A percentile compares a stretch with the other conserved stretches of the same genome.
Evolutionary conservation across 345 rosid genomes (phyloP).

Genomic region (Ceriops zippeliana): DNA sequence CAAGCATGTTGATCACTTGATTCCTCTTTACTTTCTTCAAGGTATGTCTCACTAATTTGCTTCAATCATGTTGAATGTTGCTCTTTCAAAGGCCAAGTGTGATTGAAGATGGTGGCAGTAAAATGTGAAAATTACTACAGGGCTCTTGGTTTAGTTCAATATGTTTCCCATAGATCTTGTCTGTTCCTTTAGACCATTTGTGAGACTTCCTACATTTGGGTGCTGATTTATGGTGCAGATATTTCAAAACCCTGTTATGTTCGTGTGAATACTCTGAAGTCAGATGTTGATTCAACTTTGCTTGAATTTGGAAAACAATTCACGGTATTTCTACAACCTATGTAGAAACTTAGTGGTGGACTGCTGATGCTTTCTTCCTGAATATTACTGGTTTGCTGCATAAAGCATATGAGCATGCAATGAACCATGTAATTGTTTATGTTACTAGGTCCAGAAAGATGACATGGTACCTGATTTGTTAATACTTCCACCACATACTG

Average conservation of each 20-base stretch:
- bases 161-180: neutral
- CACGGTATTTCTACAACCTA: conserved; percentile 40
- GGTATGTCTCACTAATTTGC: conserved; percentile 36
- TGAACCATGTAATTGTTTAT: neutral
- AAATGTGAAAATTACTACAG: neutral
- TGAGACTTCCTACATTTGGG: conserved; percentile 1
- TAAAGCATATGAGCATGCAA: neutral
- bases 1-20: conserved; percentile 52
- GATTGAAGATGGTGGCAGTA: neutral
- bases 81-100: neutral
- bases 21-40: conserved; percentile 41
- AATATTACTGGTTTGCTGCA: neutral
- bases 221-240: conserved; percentile 43
- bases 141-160: neutral
- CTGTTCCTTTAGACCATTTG: neutral
- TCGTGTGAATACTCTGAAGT: conserved; percentile 81
- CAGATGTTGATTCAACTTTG: conserved; percentile 61
- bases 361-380: neutral
- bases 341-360: conserved; percentile 8
- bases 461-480: conserved; percentile 65
- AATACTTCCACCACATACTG: conserved; percentile 68
- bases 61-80: neutral
- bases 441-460: conserved; percentile 68
- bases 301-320: conserved; percentile 53
- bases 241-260: conserved; percentile 63